Conservation (phyloP, 805 yeast genomes). For the Myxozyma neglecta region DNA sequence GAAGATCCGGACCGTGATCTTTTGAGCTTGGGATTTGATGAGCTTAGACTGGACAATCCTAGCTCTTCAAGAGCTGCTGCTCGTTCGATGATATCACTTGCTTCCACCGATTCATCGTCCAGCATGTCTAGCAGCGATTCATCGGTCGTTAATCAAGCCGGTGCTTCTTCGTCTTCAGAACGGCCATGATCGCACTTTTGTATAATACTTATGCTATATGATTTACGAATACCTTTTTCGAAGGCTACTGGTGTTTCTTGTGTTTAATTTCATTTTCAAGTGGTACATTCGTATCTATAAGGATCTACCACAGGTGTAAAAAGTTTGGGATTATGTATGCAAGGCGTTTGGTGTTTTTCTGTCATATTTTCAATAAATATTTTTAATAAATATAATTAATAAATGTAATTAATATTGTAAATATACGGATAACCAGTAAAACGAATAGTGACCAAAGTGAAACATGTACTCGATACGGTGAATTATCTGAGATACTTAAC, state of each 20-base stretch:
- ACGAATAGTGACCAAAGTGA: neutral
- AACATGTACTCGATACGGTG: neutral
- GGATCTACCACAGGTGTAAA: neutral
- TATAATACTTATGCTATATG: neutral
- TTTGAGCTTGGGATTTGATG: slow-evolving; percentile 15
- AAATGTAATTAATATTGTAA: neutral
- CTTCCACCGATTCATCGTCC: slow-evolving; percentile 4
- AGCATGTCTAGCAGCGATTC: neutral
- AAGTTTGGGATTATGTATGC: neutral
- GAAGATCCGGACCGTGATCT: slow-evolving; percentile 19
- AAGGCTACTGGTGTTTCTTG: neutral
- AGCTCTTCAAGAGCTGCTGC: neutral
- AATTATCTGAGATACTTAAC: no score
- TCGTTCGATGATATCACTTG: neutral
- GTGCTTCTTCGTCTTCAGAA: neutral
- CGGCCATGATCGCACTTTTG: neutral
- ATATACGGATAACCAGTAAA: neutral
- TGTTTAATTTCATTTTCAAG: neutral
- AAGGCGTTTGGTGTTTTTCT: neutral
- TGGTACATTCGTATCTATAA: neutral
- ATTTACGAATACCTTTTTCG: neutral
- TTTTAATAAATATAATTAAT: neutral
- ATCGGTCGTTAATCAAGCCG: neutral
- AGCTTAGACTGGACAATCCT: slow-evolving; percentile 2
- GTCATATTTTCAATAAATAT: neutral